A percentile compares a stretch with the other conserved stretches of the same genome.
These are phyloP conservation scores for Dictyostelium gargantuum DNA, from an alignment of 208 protist genomes.

Conservation along the genomic window DNA sequence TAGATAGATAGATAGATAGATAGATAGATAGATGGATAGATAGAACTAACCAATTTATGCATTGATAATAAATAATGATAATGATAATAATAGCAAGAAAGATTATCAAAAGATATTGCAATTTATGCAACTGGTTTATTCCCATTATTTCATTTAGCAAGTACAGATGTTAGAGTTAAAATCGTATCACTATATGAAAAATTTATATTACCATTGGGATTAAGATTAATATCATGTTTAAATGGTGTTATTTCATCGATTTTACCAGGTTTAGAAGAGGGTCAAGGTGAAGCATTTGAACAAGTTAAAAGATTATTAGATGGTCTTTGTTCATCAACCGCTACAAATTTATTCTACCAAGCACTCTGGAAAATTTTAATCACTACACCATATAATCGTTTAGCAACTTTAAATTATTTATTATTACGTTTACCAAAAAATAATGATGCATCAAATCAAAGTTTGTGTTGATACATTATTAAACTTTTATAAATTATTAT, in stretches of 20 bases:
- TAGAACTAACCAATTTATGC: too few relatives aligned
- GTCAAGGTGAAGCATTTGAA: constrained; percentile 70
- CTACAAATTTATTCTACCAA: constrained; percentile 59
- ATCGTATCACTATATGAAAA: constrained; percentile 69
- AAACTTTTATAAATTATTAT: too few relatives aligned
- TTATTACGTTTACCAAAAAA: constrained; percentile 66
- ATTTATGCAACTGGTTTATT: constrained; percentile 81
- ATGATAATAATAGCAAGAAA: constrained; percentile 36
- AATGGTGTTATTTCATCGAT: constrained; percentile 74
- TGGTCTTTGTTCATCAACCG: constrained; percentile 7
- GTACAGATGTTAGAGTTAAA: constrained; percentile 73
- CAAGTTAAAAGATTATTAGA: constrained; percentile 50
- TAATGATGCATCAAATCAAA: constrained; percentile 13
- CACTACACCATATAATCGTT: constrained; percentile 51
- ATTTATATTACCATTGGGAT: constrained; percentile 72
- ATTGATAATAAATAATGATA: too few relatives aligned
- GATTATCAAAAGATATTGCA: constrained; percentile 74
- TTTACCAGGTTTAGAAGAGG: constrained; percentile 79
- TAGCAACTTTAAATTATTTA: constrained; percentile 69
- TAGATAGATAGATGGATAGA: too few relatives aligned
- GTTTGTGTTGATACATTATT: too few relatives aligned
- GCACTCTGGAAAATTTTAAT: constrained; percentile 72
- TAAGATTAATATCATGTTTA: constrained; percentile 63
- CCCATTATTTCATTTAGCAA: constrained; percentile 76
- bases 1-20: too few relatives aligned